Percentiles rank a stretch among this genome's conserved stretches.
Evolutionary conservation across 306 rosid genomes (phyloP).

Genomic region (Potentilla sterilis): DNA sequence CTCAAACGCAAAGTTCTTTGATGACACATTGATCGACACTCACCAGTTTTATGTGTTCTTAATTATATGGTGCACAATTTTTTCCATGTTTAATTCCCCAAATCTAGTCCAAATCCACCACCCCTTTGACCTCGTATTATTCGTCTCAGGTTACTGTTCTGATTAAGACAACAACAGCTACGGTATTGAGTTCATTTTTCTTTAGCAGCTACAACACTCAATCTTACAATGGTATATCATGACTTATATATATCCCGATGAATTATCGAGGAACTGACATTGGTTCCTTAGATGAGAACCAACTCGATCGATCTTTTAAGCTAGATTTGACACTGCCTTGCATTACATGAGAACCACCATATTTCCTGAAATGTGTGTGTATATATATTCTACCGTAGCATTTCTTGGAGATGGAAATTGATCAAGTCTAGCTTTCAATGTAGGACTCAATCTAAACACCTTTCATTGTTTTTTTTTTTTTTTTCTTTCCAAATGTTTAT

Average conservation of each 20-base stretch:
- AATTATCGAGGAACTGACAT: no score
- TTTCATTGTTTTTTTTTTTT: no score
- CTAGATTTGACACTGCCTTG: not conserved
- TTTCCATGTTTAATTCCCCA: not conserved
- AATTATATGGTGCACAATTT: not conserved
- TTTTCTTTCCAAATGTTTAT: no score
- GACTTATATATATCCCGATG: no score
- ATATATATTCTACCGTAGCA: no score
- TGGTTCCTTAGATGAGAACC: not conserved
- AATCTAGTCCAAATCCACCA: not conserved
- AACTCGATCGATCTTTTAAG: not conserved
- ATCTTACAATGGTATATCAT: no score
- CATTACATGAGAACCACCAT: not conserved
- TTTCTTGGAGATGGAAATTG: not conserved
- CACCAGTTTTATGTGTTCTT: not conserved
- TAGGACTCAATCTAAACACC: no score
- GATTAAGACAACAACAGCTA: no score
- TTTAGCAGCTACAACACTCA: no score
- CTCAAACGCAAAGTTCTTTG: not conserved
- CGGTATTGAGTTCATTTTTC: no score
- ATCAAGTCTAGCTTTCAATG: no score
- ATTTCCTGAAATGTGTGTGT: not conserved
- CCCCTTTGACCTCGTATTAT: not conserved
- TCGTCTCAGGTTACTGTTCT: no score
- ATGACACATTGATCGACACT: not conserved